phyloP scores from a whole-genome alignment of 176 grass and related monocot genomes.

The Carex littledalei region DNA sequence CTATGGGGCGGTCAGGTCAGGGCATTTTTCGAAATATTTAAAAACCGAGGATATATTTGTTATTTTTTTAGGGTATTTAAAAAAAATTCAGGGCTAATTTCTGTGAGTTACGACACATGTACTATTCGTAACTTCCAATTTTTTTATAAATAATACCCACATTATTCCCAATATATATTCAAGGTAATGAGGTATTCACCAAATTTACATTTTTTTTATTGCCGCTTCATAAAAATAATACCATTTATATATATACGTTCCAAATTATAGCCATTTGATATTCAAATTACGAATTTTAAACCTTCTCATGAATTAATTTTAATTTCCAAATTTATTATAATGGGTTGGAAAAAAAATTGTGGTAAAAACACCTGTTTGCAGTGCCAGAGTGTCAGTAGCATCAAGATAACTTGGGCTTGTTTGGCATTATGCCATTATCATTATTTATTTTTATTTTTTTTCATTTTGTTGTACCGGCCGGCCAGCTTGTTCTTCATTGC shows the following conservation, averaged over 20 bases:
- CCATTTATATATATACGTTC: not conserved
- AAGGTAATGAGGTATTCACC: too few species aligned
- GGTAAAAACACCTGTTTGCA: not conserved
- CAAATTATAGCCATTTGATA: not conserved
- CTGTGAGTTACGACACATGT: not conserved
- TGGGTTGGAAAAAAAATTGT: not conserved
- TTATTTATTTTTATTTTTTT: not conserved
- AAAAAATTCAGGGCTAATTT: not conserved
- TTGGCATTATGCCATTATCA: not conserved
- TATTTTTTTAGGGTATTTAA: too few species aligned
- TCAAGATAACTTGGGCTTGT: not conserved
- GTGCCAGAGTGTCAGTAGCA: not conserved
- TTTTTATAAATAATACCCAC: not conserved
- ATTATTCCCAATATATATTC: not conserved
- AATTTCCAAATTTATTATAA: not conserved
- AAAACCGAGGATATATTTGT: too few species aligned
- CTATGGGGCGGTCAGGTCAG: too few species aligned
- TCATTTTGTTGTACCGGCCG: not conserved
- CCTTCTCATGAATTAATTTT: not conserved
- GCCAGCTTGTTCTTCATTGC: not conserved
- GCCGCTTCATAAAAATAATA: not conserved
- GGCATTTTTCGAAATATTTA: too few species aligned
- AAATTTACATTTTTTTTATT: not conserved
- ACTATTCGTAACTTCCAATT: not conserved
- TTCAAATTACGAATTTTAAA: not conserved